Percentiles rank a stretch among this genome's conserved stretches.
phyloP scores from a whole-genome alignment of 805 yeast genomes.

The Candida tammaniensis region DNA sequence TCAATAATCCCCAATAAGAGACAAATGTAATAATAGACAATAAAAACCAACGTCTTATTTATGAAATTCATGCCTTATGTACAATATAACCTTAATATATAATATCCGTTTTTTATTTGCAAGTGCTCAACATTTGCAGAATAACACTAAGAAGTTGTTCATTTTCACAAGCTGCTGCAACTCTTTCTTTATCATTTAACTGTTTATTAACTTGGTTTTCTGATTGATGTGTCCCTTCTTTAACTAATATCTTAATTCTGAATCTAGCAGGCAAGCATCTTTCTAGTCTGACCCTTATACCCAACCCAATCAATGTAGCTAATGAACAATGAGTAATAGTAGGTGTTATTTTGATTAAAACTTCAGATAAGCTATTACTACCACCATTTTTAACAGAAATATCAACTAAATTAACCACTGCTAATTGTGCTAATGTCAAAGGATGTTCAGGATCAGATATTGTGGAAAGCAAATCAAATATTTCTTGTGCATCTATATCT shows the following conservation, averaged over 20 bases:
- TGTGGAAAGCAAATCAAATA: slow-evolving; percentile 78
- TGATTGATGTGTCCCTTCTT: slow-evolving; percentile 93
- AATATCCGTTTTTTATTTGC: slow-evolving; percentile 43
- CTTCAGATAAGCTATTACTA: slow-evolving; percentile 54
- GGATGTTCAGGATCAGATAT: slow-evolving; percentile 99
- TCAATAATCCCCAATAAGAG: no score
- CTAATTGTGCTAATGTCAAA: slow-evolving; percentile 85
- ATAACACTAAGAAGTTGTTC: slow-evolving; percentile 89
- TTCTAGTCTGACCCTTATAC: slow-evolving; percentile 87
- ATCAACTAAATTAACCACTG: slow-evolving; percentile 85
- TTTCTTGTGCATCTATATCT: slow-evolving; percentile 82
- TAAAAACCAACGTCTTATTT: no score
- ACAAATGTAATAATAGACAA: neutral
- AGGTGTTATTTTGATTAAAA: slow-evolving; percentile 85
- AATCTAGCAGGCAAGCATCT: slow-evolving; percentile 83
- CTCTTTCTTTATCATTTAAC: slow-evolving; percentile 94
- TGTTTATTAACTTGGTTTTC: slow-evolving; percentile 96
- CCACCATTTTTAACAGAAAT: slow-evolving; percentile 66
- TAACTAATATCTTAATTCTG: slow-evolving; percentile 73
- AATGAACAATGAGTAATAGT: slow-evolving; percentile 96
- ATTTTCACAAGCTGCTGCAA: slow-evolving; percentile 97
- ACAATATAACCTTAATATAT: slow-evolving; percentile 1
- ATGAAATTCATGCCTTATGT: slow-evolving; percentile 6
- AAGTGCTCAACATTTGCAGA: slow-evolving; percentile 85
- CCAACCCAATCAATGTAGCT: slow-evolving; percentile 93